Evolutionary conservation across 495 filamentous ascomycete genomes (phyloP), one percentile per base, ranked within the genome.

Genomic region (Penicillium coffeae): DNA sequence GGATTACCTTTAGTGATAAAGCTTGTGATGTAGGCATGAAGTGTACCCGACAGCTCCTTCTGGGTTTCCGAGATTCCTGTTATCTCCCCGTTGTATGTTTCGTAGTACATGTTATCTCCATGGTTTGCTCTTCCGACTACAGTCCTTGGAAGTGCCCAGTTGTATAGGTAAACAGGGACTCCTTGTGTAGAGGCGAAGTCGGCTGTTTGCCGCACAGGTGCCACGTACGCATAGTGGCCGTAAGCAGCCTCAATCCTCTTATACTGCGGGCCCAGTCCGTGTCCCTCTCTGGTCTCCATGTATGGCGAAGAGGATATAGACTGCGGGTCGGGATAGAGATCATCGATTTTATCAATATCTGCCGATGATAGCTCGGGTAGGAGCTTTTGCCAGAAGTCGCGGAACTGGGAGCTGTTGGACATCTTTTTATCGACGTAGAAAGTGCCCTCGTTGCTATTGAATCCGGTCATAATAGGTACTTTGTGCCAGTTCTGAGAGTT

Each of bases 161-260:
- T 73, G 50, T 86, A 86, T 0, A 84, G 63, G 21, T 80, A 81
- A 0, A 83, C 77, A 0, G 73, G 65, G 1, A 56, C 45, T 0
- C 64, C 65, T 21, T 67, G 57, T 0, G 54, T 48, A 0, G 77
- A 69, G 0, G 77, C 69, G 22, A 76, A 75, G 21, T 76, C 64
- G 3, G 77, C 81, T 2, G 82, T 80, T 51, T 85, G 80, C 2
- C 83, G 68, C 1, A 86, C 81, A 0, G 83, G 83, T 22, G 79
- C 81, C 33, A 83, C 78, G 45, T 86, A 86, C 0, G 82, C 82
- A 60, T 86, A 87, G 52, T 87, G 81, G 0, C 69, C 76, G 46
- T 86, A 87, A 0, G 78, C 79, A 21, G 80, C 77, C 49, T 85
- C 81, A 8, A 83, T 67, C 7, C 84, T 71, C 33, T 72, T 73